These are phyloP conservation scores for Lipomyces orientalis DNA, from an alignment of 805 yeast species.

Conservation along the genomic window DNA sequence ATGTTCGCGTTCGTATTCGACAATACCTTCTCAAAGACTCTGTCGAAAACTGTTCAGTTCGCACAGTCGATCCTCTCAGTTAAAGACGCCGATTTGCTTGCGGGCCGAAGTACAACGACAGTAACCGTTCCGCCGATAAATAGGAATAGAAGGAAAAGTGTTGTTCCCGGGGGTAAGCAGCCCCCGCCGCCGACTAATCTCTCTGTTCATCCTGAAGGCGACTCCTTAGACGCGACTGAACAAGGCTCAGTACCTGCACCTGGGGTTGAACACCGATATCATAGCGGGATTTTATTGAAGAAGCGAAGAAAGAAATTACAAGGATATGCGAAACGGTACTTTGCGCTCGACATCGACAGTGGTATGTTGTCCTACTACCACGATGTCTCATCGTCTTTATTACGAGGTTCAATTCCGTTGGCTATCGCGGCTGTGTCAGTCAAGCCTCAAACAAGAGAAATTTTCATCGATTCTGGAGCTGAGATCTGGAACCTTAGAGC, in stretches of 20 bases:
- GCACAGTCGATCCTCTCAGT: conserved; percentile 38
- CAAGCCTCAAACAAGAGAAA: conserved; percentile 65
- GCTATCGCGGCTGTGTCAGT: conserved; percentile 83
- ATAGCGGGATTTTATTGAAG: conserved; percentile 81
- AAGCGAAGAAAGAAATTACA: conserved; percentile 82
- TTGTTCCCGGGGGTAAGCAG: not conserved
- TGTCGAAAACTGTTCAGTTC: conserved; percentile 79
- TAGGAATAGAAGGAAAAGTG: not conserved
- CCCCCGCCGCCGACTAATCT: conserved; percentile 3
- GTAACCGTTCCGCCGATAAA: not conserved
- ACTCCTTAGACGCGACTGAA: not conserved
- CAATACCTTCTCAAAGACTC: conserved; percentile 85
- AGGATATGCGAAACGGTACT: conserved; percentile 85
- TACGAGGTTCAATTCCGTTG: conserved; percentile 92
- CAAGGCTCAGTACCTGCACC: not conserved
- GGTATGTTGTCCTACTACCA: conserved; percentile 83
- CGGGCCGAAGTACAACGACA: conserved; percentile 14
- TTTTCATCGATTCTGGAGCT: conserved; percentile 90
- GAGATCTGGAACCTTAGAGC: conserved; percentile 92
- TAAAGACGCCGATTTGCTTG: conserved; percentile 20
- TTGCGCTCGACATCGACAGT: conserved; percentile 78
- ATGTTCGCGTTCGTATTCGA: conserved; percentile 89
- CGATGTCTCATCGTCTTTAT: conserved; percentile 64
- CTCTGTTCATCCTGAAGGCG: not conserved
- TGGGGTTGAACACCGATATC: conserved; percentile 48